Evolutionary conservation across 352 stramenopile species (phyloP).

Genomic region (Phytopythium boreale): DNA sequence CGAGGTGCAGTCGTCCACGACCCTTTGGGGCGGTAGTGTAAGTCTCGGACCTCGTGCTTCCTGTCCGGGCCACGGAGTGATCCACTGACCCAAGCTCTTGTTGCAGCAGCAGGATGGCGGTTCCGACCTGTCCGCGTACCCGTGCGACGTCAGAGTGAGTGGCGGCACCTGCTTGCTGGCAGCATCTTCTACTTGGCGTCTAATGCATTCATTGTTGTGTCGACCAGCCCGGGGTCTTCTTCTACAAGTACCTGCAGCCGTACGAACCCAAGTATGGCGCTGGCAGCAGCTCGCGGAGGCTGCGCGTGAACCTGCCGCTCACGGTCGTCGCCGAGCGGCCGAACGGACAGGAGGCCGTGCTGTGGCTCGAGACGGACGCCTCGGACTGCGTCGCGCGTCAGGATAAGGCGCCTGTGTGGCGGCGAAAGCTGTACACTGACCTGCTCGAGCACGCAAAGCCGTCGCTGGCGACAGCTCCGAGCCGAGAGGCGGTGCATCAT

Average conservation of each 20-base stretch:
- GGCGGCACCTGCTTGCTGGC: neutral
- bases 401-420: conserved; percentile 47
- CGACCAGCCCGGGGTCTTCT: conserved; percentile 56
- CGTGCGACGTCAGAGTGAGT: conserved; percentile 27
- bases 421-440: conserved; percentile 53
- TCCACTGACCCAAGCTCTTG: neutral
- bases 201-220: neutral
- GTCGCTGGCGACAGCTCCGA: neutral
- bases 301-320: conserved; percentile 56
- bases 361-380: conserved; percentile 56
- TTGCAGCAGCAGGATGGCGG: conserved; percentile 4
- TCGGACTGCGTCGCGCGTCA: conserved; percentile 42
- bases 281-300: conserved; percentile 15
- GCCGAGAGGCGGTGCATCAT: neutral
- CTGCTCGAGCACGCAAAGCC: conserved; percentile 15
- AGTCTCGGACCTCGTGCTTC: neutral
- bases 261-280: conserved; percentile 18
- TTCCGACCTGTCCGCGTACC: conserved; percentile 13
- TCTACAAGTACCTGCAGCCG: conserved; percentile 84
- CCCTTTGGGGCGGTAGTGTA: conserved; percentile 13
- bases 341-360: conserved; percentile 45
- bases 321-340: conserved; percentile 62
- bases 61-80: neutral
- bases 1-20: conserved; percentile 38
- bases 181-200: neutral